Evolutionary conservation across 2,329 filamentous ascomycete genomes (phyloP), one percentile per base, ranked within the genome.

Genomic region (Metarhizium robertsii): DNA sequence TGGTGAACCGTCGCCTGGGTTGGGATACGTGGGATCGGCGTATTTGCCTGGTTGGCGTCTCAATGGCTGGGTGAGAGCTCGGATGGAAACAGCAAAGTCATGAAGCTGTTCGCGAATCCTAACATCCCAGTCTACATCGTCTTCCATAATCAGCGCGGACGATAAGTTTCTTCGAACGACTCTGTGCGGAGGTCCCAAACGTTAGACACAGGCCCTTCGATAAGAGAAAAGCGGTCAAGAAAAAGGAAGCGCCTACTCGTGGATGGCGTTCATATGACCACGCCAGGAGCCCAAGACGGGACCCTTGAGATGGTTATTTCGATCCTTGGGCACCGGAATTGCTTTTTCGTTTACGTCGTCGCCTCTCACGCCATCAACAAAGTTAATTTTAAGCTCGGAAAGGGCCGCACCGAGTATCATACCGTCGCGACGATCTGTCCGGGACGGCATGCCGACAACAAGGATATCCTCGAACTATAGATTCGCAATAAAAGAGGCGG

Each of bases 71-170:
- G 63, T 66, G 32, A 72, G 69, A 0, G 66, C 66, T 14, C 64
- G 66, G 3, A 68, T 65, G 0, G 72, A 71, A n/a, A 62, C 60
- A 1, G 75, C 71, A 42, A 76, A 73, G 49, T 67, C 58, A 32
- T 61, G 67, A 16, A 82, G 70, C 60, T 83, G 79, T 0, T 65
- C 53, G 36, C 76, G 76, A 29, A 83, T 63, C 0, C 71, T 67
- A 13, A 81, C 65, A 55, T 83, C 80, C 80, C 80, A 83, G 65
- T 83, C 79, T 20, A 74, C 71, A 55, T 83, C 79, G 60, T 83
- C 79, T 61, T 83, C 80, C 30, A 83, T 63, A 32, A 83, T 76
- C 2, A 83, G 65, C 0, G 76, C 78, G 1, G 74, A 76, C 1
- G 69, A 66, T 2, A 79, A 60, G 45, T 74, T 72, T 11, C 73